Evolutionary conservation across 345 rosid species (phyloP), one percentile per base, ranked within the genome.

Genomic region (Eucalyptus albens): DNA sequence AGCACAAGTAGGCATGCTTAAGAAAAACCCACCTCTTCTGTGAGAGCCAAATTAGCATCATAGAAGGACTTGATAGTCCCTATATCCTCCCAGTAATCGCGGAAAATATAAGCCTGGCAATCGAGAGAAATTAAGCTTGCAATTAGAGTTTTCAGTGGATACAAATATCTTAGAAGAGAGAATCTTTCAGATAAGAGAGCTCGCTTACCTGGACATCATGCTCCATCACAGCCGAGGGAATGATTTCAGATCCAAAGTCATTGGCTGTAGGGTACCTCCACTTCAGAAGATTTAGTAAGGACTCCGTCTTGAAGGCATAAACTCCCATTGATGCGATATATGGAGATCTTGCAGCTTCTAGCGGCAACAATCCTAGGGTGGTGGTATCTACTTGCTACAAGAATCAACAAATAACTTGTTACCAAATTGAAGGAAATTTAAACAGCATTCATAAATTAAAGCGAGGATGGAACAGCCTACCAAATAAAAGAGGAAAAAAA

Each of bases 261-360:
- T 97, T 94, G 88, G 96, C 92, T 87, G 96, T 94, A 50, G 99
- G 99, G 93, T 91, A 97, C 87, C 93, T 93, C 95, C 94, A 89
- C 89, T 94, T 97, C 90, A 97, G 91, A 90, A 97, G 96, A 87
- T 96, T 95, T 67, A 97, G 91, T 87, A 97, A 88, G n/a, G 93
- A 88, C 86, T 94, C 97, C 3, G 97, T 97, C 93, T 93, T 95
- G 91, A 97, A 97, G 83, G 96, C 91, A 60, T 97, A 97, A 72
- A 97, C 96, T 92, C 98, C 99, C 99, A 97, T 97, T 33, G 99
- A 97, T 89, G 99, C 99, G 83, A 96, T 93, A 87, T 95, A 97
- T 27, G 99, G 98, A 77, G 93, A 92, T 88, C 90, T 87, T 88
- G 80, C 72, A 24, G 99, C 98, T 83, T 96, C 97, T 91, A 94